Base-by-base conservation (phyloP, 305 asterid species). In the Salvia sclarea region DNA sequence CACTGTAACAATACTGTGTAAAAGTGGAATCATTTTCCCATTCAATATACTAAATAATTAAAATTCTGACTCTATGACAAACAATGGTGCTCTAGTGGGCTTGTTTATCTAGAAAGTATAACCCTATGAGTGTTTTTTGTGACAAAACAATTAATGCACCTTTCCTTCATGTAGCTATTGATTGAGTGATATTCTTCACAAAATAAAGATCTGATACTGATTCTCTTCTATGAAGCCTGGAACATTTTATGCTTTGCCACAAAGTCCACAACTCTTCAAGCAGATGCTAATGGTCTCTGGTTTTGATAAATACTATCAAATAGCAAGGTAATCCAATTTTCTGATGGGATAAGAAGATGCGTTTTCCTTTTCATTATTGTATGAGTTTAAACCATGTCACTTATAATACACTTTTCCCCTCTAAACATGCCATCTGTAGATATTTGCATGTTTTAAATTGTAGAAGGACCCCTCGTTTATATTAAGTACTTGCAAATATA, bases 211-310 rank as follows among this genome's bases (percentile, higher is more conserved):
- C 77, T 84, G 74, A 81, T 79, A 14, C 73, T 66, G 73, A 71
- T 70, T 73, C 59, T 62, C 58, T 75, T 72, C 71, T 76, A 37
- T 88, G 81, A 83, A 94, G 99, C 89, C 96, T 79, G 97, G 97
- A 68, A 68, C 95, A 72, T 94, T 87, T 83, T 94, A 87, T 81
- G 97, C 99, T 72, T 79, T 94, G 84, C 99, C 99, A 59, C 99
- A 94, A 85, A 94, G 97, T 78, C 99, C 97, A 33, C 99, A 94
- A 86, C 92, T 94, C 81, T 94, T 83, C 89, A 94, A 94, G 85
- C 99, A 94, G 91, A 94, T 94, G 99, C 86, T 94, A 67, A 94
- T 94, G 99, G 97, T 94, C 70, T 89, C 96, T 52, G 97, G 99
- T 72, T 91, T 89, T 78, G 92, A 87, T 70, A 94, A 75, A 79